These are phyloP conservation scores for Hamamelis virginiana DNA, from an alignment of 164 flowering plant species.

Conservation along the genomic window DNA sequence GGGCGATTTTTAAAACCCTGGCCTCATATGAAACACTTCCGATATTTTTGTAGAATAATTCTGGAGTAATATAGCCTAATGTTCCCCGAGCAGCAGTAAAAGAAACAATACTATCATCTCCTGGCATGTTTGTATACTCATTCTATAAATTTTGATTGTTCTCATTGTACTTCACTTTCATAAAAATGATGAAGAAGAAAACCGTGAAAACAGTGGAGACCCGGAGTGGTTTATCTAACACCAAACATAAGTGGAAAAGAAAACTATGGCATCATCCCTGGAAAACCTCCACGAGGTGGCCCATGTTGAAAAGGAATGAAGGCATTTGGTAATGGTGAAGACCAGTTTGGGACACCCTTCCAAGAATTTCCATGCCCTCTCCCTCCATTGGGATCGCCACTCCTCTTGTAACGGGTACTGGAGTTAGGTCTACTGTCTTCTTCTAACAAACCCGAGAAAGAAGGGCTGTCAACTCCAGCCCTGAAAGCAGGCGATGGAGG, in stretches of 20 bases:
- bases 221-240: too few relatives aligned
- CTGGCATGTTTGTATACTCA: too few relatives aligned
- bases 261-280: constrained; percentile 64
- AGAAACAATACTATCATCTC: too few relatives aligned
- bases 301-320: constrained; percentile 79
- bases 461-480: constrained; percentile 50
- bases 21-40: too few relatives aligned
- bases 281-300: constrained; percentile 70
- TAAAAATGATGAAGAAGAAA: too few relatives aligned
- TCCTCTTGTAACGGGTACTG: constrained; percentile 51
- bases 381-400: constrained; percentile 50
- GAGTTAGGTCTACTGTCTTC: constrained; percentile 54
- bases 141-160: too few relatives aligned
- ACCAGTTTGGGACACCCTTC: constrained; percentile 81
- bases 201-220: too few relatives aligned
- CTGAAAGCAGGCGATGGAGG: constrained; percentile 53
- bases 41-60: too few relatives aligned
- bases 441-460: constrained; percentile 43
- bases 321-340: constrained; percentile 67
- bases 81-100: too few relatives aligned
- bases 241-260: constrained; percentile 67
- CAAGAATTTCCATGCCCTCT: constrained; percentile 69
- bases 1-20: too few relatives aligned
- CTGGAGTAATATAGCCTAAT: too few relatives aligned
- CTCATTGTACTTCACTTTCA: too few relatives aligned